phyloP scores from a whole-genome alignment of 441 rosid genomes.

The Macaranga tanarius region DNA sequence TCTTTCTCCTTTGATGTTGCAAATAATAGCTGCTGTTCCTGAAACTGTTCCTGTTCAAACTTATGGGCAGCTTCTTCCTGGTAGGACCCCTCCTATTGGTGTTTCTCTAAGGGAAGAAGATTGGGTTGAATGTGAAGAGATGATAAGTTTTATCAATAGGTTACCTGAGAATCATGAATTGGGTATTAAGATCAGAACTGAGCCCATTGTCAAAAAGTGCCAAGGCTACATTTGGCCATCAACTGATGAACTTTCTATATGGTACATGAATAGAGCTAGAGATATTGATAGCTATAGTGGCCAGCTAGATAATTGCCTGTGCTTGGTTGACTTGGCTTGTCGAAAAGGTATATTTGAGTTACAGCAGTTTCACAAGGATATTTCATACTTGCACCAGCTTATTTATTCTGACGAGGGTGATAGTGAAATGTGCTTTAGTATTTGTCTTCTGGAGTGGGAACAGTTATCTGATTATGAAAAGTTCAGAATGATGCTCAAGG shows the following conservation, averaged over 20 bases:
- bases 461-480: constrained; percentile 80
- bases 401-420: constrained; percentile 61
- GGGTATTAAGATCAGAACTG: constrained; percentile 61
- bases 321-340: constrained; percentile 77
- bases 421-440: constrained; percentile 48
- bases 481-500: constrained; percentile 76
- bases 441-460: constrained; percentile 85
- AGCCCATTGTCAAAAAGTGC: constrained; percentile 65
- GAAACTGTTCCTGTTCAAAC: constrained; percentile 92
- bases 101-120: constrained; percentile 88
- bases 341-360: constrained; percentile 70
- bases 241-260: constrained; percentile 53
- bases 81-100: constrained; percentile 64
- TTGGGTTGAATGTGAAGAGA: constrained; percentile 96
- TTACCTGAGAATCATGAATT: constrained; percentile 55
- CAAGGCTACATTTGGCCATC: constrained; percentile 76
- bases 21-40: constrained; percentile 80
- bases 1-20: constrained; percentile 58
- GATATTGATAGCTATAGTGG: constrained; percentile 89
- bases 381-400: constrained; percentile 72
- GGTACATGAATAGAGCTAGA: constrained; percentile 92
- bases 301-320: constrained; percentile 84
- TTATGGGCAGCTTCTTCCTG: constrained; percentile 92
- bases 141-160: constrained; percentile 56
- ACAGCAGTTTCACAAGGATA: constrained; percentile 73